Conservation (phyloP, 495 filamentous ascomycete species). For the Xylaria longipes region DNA sequence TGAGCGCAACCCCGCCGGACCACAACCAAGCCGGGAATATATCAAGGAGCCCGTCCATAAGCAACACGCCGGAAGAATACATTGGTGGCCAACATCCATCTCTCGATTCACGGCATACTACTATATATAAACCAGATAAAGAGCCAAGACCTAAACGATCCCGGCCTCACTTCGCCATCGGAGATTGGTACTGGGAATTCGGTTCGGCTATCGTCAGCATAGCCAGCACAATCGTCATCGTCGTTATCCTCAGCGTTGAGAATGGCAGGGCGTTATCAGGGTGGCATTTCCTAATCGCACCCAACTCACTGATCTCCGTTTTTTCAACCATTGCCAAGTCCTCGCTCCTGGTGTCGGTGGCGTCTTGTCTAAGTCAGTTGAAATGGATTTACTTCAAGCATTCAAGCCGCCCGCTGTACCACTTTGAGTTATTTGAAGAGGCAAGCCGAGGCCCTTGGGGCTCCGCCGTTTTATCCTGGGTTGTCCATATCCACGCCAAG, state of each 20-base stretch:
- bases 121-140: no score
- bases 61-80: no score
- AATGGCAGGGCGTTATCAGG: neutral
- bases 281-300: slow-evolving; percentile 32
- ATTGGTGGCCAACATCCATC: no score
- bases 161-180: no score
- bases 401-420: slow-evolving; percentile 27
- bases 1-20: no score
- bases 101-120: no score
- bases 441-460: slow-evolving; percentile 49
- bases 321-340: slow-evolving; percentile 42
- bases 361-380: slow-evolving; percentile 42
- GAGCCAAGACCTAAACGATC: no score
- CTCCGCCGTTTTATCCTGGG: slow-evolving; percentile 33
- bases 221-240: neutral
- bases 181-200: neutral
- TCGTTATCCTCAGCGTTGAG: neutral
- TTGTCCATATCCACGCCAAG: neutral
- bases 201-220: neutral
- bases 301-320: slow-evolving; percentile 46
- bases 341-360: slow-evolving; percentile 38
- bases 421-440: slow-evolving; percentile 41
- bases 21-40: no score
- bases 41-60: no score
- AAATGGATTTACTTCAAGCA: slow-evolving; percentile 44